Base-by-base conservation (phyloP, 768 basidiomycete species). In the Tylopilus rubrobrunneus region DNA sequence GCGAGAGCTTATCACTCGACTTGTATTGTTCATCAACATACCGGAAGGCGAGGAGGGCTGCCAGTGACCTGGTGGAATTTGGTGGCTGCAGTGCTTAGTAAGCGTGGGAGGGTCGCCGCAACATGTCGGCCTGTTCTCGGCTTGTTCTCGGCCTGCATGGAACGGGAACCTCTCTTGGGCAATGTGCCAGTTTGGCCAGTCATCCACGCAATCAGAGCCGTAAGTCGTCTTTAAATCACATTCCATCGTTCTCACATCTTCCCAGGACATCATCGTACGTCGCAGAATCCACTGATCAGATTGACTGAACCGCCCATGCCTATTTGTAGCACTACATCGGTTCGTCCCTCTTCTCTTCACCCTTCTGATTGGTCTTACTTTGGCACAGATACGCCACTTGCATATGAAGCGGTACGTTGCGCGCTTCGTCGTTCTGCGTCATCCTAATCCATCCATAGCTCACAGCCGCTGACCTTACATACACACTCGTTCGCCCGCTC, bases 401-500 rank as follows among this genome's bases (percentile, higher is more conserved):
- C 81, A 0, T 85, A 86, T 57, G 91, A 92, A 60, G 86, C 88
- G 21, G 89, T 91, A 54, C 60, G 85, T 74, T 33, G 2, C 19
- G 23, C 40, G 36, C 12, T 44, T 28, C 8, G 3, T 25, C 28
- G 19, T 17, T 50, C 37, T 41, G 4, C 5, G 25, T 21, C 45
- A 2, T 43, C 39, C 61, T 72, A 17, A 63, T 27, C 23, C 27
- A 4, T 48, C 25, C 48, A 15, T 69, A 95, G 86, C 75, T 97
- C 43, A 80, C 79, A 1, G 85, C 87, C 1, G 91, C 95, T 2
- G 95, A 98, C 67, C 79, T 94, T 34, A 92, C 89, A 2, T 97
- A 97, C 67, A 88, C 91, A 1, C 85, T 98, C 56, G 78, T 96
- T 51, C 87, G 85, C 36, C 95, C 95, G 1, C 77, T 98, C 31